A percentile compares a stretch with the other conserved stretches of the same genome.
These are phyloP conservation scores for Ottelia alismoides DNA, from an alignment of 106 monocot species.

Conservation along the genomic window DNA sequence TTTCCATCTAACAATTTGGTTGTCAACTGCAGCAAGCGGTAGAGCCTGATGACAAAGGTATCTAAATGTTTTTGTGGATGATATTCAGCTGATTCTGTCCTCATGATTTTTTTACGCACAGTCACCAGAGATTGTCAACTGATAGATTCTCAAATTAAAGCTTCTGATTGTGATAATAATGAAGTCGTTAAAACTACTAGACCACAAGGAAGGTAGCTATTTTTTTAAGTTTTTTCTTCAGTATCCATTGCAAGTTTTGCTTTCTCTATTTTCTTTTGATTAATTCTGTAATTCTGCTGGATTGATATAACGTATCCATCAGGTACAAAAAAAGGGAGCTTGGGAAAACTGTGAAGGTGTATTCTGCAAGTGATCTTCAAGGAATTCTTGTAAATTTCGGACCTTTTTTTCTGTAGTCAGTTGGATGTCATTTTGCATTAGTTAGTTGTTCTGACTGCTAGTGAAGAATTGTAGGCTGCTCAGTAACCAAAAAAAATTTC, in stretches of 20 bases:
- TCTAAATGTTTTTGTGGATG: background rate
- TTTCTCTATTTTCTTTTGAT: background rate
- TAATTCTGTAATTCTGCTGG: no score
- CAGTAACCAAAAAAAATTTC: no score
- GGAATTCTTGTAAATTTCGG: constrained; percentile 68
- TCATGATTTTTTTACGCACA: background rate
- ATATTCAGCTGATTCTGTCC: background rate
- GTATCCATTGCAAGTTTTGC: background rate
- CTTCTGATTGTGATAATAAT: constrained; percentile 14
- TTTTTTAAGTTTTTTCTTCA: background rate
- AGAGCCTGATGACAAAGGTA: constrained; percentile 53
- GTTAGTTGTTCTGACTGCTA: no score
- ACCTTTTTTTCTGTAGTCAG: no score
- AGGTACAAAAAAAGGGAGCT: constrained; percentile 97
- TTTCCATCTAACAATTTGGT: background rate
- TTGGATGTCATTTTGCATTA: no score
- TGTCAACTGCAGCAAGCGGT: constrained; percentile 63
- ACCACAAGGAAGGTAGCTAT: constrained; percentile 81
- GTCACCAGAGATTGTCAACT: constrained; percentile 1
- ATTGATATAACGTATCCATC: no score
- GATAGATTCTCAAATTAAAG: constrained; percentile 15
- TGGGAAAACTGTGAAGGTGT: constrained; percentile 61
- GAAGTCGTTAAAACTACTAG: constrained; percentile 46
- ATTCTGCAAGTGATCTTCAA: constrained; percentile 81
- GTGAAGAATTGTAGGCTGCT: no score